Conservation (phyloP, 345 rosid genomes). For the Salix caprea region DNA sequence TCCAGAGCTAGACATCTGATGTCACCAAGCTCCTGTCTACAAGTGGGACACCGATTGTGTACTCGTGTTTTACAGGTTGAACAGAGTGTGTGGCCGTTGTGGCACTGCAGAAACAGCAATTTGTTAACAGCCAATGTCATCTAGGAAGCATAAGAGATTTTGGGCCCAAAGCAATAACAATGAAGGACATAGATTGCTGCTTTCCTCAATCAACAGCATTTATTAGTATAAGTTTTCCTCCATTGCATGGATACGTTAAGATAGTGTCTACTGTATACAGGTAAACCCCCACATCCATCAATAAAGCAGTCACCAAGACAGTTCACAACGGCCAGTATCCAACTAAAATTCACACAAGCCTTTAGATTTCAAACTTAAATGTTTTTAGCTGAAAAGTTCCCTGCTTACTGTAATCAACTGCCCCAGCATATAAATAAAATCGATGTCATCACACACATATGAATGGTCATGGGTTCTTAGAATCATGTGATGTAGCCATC, state of each 20-base stretch:
- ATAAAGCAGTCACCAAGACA: not conserved
- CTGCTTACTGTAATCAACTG: not conserved
- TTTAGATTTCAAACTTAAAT: not conserved
- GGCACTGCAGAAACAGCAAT: constrained; percentile 58
- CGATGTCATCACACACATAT: not conserved
- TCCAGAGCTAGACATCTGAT: constrained; percentile 88
- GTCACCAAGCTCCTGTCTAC: constrained; percentile 99
- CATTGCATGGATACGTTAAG: not conserved
- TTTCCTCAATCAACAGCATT: not conserved
- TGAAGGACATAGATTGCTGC: not conserved
- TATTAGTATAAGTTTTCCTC: not conserved
- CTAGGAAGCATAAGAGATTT: not conserved
- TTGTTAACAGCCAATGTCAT: not conserved
- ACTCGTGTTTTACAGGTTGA: constrained; percentile 88
- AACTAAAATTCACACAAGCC: not conserved
- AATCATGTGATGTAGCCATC: constrained; percentile 1
- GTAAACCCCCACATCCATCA: not conserved
- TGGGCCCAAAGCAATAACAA: not conserved
- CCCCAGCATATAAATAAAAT: not conserved
- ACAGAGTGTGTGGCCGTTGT: constrained; percentile 94
- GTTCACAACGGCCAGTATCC: not conserved
- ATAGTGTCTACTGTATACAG: not conserved
- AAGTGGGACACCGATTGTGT: constrained; percentile 89
- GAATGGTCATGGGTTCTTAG: not conserved
- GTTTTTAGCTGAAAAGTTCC: not conserved